Base-by-base conservation (phyloP, 2,329 filamentous ascomycete species). In the Xylariaceae sp. region DNA sequence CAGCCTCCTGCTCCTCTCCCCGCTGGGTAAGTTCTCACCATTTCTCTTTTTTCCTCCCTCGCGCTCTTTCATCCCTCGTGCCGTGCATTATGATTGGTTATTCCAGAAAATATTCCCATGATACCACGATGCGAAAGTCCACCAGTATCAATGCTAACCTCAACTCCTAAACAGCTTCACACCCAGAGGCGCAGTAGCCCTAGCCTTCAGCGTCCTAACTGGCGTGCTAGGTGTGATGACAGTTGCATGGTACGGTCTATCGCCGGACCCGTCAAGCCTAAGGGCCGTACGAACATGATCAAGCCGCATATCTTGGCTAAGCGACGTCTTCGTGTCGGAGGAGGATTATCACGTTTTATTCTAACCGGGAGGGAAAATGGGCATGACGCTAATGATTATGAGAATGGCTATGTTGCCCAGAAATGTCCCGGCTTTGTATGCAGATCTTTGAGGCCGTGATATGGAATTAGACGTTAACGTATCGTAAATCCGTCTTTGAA, bases 141-240 rank as follows among this genome's bases (percentile, higher is more conserved):
- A n/a, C n/a, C n/a, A n/a, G n/a, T n/a, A n/a, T 30, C 7, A 30
- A 42, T 8, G 16, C 40, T 42, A 26, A 42, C 18, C 15, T 3
- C 16, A 2, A 21, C 12, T 18, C 15, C 9, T 18, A 37, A n/a
- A 21, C 34, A 78, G 77, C 0, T 91, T 92, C 67, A 89, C 85
- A 0, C 69, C 83, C 0, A 77, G 79, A 34, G 89, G 89, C 7
- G 87, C 88, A 41, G 80, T 90, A 1, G 89, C 89, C 10, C 71
- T 94, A 61, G 84, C 85, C 2, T 89, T 92, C 65, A 89, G 85
- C 64, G 80, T 80, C 58, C 58, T 91, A 2, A 79, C 79, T 15
- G 89, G 87, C 2, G 74, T 91, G 46, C 61, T 89, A 6, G 89
- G 89, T 8, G 76, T 91, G 62, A 76, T 71, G 0, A 80, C 83